Percentiles rank a stretch among this genome's conserved stretches.
These are phyloP conservation scores for Cytospora paraplurivora DNA, from an alignment of 2,329 filamentous ascomycete genomes.

Conservation along the genomic window DNA sequence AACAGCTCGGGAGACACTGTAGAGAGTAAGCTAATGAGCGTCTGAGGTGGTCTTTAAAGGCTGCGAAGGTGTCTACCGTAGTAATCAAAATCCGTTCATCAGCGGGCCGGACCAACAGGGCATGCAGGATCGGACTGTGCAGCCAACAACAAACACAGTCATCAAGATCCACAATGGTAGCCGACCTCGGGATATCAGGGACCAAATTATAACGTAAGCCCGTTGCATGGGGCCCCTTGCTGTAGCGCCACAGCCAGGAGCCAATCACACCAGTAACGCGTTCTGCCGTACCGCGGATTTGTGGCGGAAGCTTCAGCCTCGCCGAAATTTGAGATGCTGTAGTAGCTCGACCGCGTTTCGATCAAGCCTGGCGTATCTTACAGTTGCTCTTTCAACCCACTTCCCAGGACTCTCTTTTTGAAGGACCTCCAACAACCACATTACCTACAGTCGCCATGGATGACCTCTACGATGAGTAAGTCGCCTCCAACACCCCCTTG, in stretches of 20 bases:
- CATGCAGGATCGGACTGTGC: background rate
- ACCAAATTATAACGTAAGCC: background rate
- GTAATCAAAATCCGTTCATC: slow-evolving; percentile 15
- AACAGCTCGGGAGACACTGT: background rate
- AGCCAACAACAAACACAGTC: slow-evolving; percentile 12
- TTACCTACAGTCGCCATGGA: slow-evolving; percentile 59
- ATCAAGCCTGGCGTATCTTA: slow-evolving; percentile 10
- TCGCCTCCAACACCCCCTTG: background rate
- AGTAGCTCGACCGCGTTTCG: slow-evolving; percentile 11
- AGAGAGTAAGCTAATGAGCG: slow-evolving; percentile 8
- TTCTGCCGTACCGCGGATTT: slow-evolving; percentile 5
- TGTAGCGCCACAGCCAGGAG: background rate
- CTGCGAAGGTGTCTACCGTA: background rate
- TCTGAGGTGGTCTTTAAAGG: slow-evolving; percentile 6
- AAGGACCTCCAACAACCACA: background rate
- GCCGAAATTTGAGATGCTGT: slow-evolving; percentile 28
- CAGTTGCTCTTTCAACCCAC: background rate
- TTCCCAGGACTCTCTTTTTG: background rate
- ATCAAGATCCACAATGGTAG: slow-evolving; percentile 15
- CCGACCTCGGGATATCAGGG: slow-evolving; percentile 21
- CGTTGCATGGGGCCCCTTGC: slow-evolving; percentile 9
- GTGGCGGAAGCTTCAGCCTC: slow-evolving; percentile 26
- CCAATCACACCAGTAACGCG: slow-evolving; percentile 10
- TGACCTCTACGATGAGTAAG: slow-evolving; percentile 94
- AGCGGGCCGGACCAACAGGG: slow-evolving; percentile 15